Evolutionary conservation across 2,329 filamentous ascomycete species (phyloP).

Genomic region (Hymenoscyphus occultus): DNA sequence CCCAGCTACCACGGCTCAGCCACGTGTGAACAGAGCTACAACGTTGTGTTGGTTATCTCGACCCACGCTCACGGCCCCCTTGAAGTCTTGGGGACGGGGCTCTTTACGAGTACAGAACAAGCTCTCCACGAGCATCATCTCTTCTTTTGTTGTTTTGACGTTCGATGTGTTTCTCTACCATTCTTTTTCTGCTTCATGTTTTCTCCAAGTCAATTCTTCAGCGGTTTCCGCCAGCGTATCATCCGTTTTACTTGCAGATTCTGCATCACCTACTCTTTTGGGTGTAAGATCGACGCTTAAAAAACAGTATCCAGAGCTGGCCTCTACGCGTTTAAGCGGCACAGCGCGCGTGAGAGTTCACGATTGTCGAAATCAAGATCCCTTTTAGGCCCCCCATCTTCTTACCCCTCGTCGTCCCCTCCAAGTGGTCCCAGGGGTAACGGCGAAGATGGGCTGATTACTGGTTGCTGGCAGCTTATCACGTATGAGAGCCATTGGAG

Average conservation of each 20-base stretch:
- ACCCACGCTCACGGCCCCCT: neutral
- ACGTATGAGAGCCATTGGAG: neutral
- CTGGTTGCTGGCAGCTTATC: neutral
- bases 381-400: neutral
- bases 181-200: neutral
- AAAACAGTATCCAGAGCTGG: neutral
- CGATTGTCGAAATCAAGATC: neutral
- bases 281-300: constrained; percentile 5
- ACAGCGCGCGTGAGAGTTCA: constrained; percentile 9
- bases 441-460: neutral
- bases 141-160: neutral
- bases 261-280: neutral
- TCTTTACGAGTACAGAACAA: neutral
- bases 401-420: neutral
- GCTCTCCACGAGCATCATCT: constrained; percentile 4
- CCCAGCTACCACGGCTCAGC: neutral
- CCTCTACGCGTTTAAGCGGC: constrained; percentile 6
- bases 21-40: constrained; percentile 2
- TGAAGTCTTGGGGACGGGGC: neutral
- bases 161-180: neutral
- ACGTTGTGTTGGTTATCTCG: neutral
- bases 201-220: neutral
- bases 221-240: neutral
- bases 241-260: neutral
- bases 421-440: neutral